Evolutionary conservation across 1,284 basidiomycete species (phyloP), one percentile per base, ranked within the genome.

Genomic region (Trichosporon sp.): DNA sequence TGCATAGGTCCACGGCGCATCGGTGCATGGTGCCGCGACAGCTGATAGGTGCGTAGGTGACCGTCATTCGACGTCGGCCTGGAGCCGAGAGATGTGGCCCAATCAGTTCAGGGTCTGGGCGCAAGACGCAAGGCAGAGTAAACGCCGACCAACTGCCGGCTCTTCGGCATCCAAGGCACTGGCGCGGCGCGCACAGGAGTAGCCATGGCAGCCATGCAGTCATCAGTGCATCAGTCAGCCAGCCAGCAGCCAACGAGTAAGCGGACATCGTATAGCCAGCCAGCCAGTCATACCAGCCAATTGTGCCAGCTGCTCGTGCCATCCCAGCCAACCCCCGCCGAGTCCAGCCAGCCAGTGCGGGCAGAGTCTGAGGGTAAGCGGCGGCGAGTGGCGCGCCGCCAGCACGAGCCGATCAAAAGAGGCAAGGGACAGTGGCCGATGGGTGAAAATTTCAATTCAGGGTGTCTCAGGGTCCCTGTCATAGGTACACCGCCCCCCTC

Each of bases 111-210:
- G 46, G 46, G 25, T 21, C 13, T 14, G 6, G 27, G 49, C 27
- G 7, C 16, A 25, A n/a, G 27, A 54, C 27, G 49, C 27, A 29
- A 54, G 49, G 25, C 29, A 54, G 27, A 27, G 49, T 54, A 54
- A 54, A 54, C 49, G 49, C 49, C 49, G 49, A 54, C 49, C 49
- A 54, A 54, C 27, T 54, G 49, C 49, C 49, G 49, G 49, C 49
- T 27, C 49, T 27, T 54, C 49, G 49, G 49, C 49, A 31, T 27
- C 49, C 25, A 29, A 54, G 49, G 49, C 49, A 31, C 49, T n/a
- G n/a, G 49, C 49, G 16, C 49, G 23, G 19, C 19, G 40, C 40
- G 19, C 40, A 44, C 40, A 44, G 40, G 19, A 44, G 40, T 9
- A 44, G 40, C 23, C 40, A 44, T 44, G 19, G 23, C n/a, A n/a